Conservation (phyloP, 2,329 filamentous ascomycete genomes). For the Fusarium dimerum region DNA sequence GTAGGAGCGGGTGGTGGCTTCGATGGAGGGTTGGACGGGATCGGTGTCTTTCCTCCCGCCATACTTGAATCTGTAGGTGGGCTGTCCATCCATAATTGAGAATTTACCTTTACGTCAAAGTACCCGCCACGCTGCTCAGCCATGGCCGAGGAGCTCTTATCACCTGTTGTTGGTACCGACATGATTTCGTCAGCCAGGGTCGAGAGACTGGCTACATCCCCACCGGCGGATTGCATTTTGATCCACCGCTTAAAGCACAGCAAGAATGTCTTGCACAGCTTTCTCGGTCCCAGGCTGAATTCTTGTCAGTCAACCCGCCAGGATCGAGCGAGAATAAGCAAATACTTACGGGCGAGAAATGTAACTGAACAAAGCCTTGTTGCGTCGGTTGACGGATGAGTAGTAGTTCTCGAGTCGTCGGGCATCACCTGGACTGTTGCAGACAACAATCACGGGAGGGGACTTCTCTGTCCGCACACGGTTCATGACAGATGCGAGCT, state of each 20-base stretch:
- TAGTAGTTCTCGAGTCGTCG: conserved; percentile 22
- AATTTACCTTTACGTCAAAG: background rate
- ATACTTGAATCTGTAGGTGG: background rate
- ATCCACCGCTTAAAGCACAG: conserved; percentile 31
- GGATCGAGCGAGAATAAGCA: background rate
- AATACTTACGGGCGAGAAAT: conserved; percentile 40
- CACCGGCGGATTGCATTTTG: conserved; percentile 7
- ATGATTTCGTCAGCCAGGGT: conserved; percentile 9
- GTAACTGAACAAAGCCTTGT: conserved; percentile 33
- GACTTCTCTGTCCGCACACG: conserved; percentile 3
- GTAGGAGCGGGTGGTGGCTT: background rate
- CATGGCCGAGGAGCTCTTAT: background rate
- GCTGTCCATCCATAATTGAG: too few relatives aligned
- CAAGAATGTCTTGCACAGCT: conserved; percentile 37
- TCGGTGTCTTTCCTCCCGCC: background rate
- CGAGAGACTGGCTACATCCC: conserved; percentile 13
- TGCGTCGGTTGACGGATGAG: conserved; percentile 16
- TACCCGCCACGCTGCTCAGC: background rate
- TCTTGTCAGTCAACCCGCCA: background rate
- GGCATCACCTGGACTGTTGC: conserved; percentile 32
- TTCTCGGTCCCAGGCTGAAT: conserved; percentile 39
- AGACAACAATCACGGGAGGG: conserved; percentile 35
- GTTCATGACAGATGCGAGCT: background rate
- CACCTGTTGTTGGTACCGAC: background rate
- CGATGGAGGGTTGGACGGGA: background rate